Evolutionary conservation across 805 yeast species (phyloP), one percentile per base, ranked within the genome.

Genomic region (Lachancea meyersii): DNA sequence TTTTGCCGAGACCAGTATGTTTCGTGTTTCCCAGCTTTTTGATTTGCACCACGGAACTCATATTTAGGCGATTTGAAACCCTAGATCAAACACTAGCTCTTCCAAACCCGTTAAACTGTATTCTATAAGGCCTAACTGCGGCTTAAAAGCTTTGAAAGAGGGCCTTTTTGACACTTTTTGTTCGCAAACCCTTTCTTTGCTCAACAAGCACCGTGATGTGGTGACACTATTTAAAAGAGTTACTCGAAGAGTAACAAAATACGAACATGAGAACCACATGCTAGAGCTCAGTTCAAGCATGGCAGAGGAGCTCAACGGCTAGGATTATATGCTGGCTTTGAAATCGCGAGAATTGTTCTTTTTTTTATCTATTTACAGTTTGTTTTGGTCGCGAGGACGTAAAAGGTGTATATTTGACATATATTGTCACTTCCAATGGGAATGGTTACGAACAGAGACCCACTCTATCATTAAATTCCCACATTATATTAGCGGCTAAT

Each of bases 261-360:
- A 38, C 41, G 41, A 38, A 13, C 17, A 20, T 21, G 21, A 33
- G 43, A 14, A 7, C 39, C 33, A 44, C 4, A 10, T 26, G 6
- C 13, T 4, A 5, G 4, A 5, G 13, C 28, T 11, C 28, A 11
- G 13, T 26, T n/a, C n/a, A n/a, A n/a, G n/a, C n/a, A n/a, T n/a
- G n/a, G n/a, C n/a, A n/a, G n/a, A n/a, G n/a, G n/a, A n/a, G n/a
- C n/a, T n/a, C n/a, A n/a, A n/a, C n/a, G n/a, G n/a, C n/a, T n/a
- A n/a, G n/a, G n/a, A n/a, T n/a, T n/a, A n/a, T 8, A 8, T 23
- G 10, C 27, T 7, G 27, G 7, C 9, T 28, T 28, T 14, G 31
- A 28, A 9, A 28, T 28, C 31, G 17, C 4, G 7, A 35, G 14
- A 9, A 13, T 22, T 21, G 38, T 7, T 9, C 19, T 23, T 23